Evolutionary conservation across 306 rosid genomes (phyloP), one percentile per base, ranked within the genome.

Genomic region (Sphenostylis stenocarpa): DNA sequence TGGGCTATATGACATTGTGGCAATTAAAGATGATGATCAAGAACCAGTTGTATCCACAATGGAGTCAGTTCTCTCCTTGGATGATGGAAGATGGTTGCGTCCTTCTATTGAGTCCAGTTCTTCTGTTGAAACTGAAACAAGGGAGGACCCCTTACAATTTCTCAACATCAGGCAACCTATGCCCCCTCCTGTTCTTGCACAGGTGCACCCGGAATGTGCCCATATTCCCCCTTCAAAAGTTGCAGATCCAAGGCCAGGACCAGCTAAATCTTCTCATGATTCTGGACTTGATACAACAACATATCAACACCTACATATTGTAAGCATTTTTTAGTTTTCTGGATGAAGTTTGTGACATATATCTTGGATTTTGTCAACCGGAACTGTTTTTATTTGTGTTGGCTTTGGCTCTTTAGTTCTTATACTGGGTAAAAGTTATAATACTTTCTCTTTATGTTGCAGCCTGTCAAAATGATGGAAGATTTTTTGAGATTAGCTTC

Each of bases 211-310:
- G 29, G 89, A 84, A n/a, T 38, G 9, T 70, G 29, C 87, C 29
- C 83, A 86, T 20, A 89, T 92, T 83, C 97, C 91, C 80, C 96
- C 91, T 75, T 89, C 99, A 73, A 89, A 86, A 87, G 98, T 96
- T 84, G 99, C 98, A 60, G 99, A 96, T 84, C 99, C 99, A 75
- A 93, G 97, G 76, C 99, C 99, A 70, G 99, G 98, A 69, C 89
- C 87, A 16, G 88, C 94, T 70, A 90, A 77, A 57, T 84, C 91
- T 68, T 88, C 90, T 64, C 83, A 53, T 66, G 90, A 89, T 80
- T 94, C 87, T 72, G 82, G 71, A 67, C 73, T 45, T 63, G 84
- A 85, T 77, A 52, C 97, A 75, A 69, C 83, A 72, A 73, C 85
- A 71, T 96, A 78, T 82, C 97, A 91, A 81, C 96, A 88, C 85